A percentile compares a stretch with the other conserved stretches of the same genome.
Evolutionary conservation across 2,329 filamentous ascomycete species (phyloP).

Genomic region (Penicillium sp.): DNA sequence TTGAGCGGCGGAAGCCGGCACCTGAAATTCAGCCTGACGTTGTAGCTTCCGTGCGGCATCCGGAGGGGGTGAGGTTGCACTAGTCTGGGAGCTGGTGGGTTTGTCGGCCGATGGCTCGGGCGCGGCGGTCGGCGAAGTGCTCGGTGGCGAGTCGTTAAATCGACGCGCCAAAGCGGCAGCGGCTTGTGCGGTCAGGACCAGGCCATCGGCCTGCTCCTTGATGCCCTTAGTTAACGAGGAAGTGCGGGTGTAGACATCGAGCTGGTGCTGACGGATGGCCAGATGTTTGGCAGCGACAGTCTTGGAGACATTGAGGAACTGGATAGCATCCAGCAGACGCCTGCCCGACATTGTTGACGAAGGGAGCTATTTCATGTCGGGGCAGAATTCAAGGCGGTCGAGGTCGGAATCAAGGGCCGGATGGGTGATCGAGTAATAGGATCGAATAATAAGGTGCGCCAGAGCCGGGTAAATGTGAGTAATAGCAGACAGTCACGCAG

Average conservation of each 20-base stretch:
- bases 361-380: constrained; percentile 21
- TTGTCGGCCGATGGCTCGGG: constrained; percentile 28
- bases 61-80: constrained; percentile 31
- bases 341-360: constrained; percentile 51
- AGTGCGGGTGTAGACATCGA: constrained; percentile 62
- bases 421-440: constrained; percentile 9
- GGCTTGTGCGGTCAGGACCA: constrained; percentile 61
- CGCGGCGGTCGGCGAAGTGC: constrained; percentile 29
- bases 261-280: constrained; percentile 58
- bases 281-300: constrained; percentile 65
- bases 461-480: background rate
- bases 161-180: constrained; percentile 59
- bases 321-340: constrained; percentile 69
- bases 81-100: constrained; percentile 15
- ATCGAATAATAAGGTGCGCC: constrained; percentile 8
- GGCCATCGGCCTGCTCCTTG: constrained; percentile 59
- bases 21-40: constrained; percentile 50
- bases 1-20: constrained; percentile 52
- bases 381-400: constrained; percentile 12
- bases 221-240: constrained; percentile 64
- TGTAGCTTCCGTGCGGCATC: constrained; percentile 48
- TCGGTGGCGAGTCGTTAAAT: constrained; percentile 50
- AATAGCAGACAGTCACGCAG: constrained; percentile 6
- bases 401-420: background rate
- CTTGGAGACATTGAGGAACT: constrained; percentile 67